Base-by-base conservation (phyloP, 768 basidiomycete species). In the Mycena venus region DNA sequence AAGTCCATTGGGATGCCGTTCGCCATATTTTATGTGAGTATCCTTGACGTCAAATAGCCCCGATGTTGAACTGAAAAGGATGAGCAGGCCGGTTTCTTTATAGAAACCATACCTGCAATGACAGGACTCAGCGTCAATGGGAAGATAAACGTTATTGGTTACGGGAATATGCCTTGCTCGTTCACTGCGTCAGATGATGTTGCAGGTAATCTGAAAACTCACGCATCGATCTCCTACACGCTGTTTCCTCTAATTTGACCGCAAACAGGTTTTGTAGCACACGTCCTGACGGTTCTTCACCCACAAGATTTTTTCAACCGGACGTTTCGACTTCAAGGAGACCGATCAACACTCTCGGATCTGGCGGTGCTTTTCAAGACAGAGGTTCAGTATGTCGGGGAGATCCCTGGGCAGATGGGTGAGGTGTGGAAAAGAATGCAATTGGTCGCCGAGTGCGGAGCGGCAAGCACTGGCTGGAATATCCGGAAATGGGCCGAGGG, bases 401-500 rank as follows among this genome's bases (percentile, higher is more conserved):
- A 59, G 51, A 68, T 80, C 12, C 80, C 80, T 25, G 74, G 74
- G 2, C 68, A 38, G 15, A 71, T 77, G 58, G 61, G 77, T 11
- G 63, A 70, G 42, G 51, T 77, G 0, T 77, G 72, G 63, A 80
- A 80, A 17, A 81, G 78, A 66, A 27, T 85, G 40, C 84, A 85
- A 68, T 51, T 31, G 31, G 79, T 78, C 7, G 79, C 80, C 32
- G 79, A 80, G 8, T 71, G 81, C 42, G 84, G 84, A n/a, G 77
- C 74, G 29, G 55, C 77, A 17, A 85, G 84, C 65, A 78, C 82
- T 8, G 84, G 84, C 10, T 85, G 84, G 84, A 79, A 85, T 47
- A 78, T 82, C 70, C 78, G 58, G 31, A 42, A 44, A 32, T 79
- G 80, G 71, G 78, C 75, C 49, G 84, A 85, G 40, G 69, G 83